phyloP scores from a whole-genome alignment of 495 filamentous ascomycete species.

The Penicillium malachiteum region DNA sequence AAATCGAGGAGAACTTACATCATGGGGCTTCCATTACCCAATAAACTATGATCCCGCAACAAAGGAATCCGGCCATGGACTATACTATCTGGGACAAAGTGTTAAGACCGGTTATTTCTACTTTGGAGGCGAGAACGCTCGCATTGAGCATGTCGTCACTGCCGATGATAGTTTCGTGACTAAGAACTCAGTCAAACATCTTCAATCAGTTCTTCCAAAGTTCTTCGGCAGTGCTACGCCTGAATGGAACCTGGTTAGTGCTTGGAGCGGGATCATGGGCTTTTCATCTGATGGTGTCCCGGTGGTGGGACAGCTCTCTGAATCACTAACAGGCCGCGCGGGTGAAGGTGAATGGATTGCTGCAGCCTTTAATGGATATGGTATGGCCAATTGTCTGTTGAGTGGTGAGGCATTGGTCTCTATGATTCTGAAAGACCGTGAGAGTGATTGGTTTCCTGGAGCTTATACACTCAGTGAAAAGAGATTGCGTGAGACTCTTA shows the following conservation, averaged over 20 bases:
- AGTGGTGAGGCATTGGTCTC: conserved; percentile 64
- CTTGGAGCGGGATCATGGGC: conserved; percentile 86
- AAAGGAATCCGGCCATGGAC: conserved; percentile 53
- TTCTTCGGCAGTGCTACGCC: conserved; percentile 43
- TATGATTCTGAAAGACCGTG: conserved; percentile 16
- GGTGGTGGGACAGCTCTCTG: conserved; percentile 67
- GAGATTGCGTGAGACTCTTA: conserved; percentile 20
- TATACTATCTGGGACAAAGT: conserved; percentile 78
- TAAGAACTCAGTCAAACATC: conserved; percentile 24
- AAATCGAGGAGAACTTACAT: conserved; percentile 23
- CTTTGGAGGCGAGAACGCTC: conserved; percentile 58
- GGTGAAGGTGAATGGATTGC: conserved; percentile 52
- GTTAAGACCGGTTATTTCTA: conserved; percentile 44
- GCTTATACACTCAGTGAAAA: conserved; percentile 24
- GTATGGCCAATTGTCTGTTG: conserved; percentile 75
- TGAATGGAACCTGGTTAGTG: conserved; percentile 36
- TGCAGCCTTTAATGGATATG: conserved; percentile 72
- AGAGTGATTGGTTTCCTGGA: conserved; percentile 19
- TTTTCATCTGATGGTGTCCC: conserved; percentile 67
- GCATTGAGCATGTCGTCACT: conserved; percentile 56
- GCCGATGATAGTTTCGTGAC: conserved; percentile 53
- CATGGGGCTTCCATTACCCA: conserved; percentile 37
- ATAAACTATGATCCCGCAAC: conserved; percentile 16
- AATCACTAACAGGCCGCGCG: conserved; percentile 38
- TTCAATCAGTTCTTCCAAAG: conserved; percentile 21